Percentiles rank a stretch among this genome's conserved stretches.
Conservation (phyloP, 2,329 filamentous ascomycete species). For the Ceratocystis smalleyi region DNA sequence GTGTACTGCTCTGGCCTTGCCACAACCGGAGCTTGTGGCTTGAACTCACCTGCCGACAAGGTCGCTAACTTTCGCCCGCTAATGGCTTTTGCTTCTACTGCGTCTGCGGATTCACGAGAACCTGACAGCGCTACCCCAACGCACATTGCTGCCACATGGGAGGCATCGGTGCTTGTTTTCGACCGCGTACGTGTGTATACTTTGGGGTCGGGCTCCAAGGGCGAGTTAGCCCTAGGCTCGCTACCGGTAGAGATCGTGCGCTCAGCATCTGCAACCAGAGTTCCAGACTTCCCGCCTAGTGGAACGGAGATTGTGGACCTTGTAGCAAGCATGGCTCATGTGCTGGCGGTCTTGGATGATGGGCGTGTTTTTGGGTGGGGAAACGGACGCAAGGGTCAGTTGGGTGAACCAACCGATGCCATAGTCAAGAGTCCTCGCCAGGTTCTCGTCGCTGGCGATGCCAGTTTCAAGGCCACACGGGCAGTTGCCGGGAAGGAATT, state of each 20-base stretch:
- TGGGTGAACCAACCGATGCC: slow-evolving; percentile 41
- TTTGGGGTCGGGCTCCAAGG: slow-evolving; percentile 52
- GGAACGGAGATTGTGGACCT: slow-evolving; percentile 46
- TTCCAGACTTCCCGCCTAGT: slow-evolving; percentile 49
- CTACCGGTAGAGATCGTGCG: slow-evolving; percentile 28
- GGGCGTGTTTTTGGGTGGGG: slow-evolving; percentile 83
- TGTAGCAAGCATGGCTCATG: slow-evolving; percentile 62
- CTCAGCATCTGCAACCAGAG: slow-evolving; percentile 31
- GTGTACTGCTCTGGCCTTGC: slow-evolving; percentile 19
- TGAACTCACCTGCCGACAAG: slow-evolving; percentile 18
- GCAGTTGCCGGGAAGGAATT: slow-evolving; percentile 76
- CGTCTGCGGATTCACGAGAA: neutral
- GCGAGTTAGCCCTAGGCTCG: slow-evolving; percentile 53
- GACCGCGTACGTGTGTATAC: slow-evolving; percentile 39
- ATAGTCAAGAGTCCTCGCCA: slow-evolving; percentile 44
- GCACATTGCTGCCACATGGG: slow-evolving; percentile 61
- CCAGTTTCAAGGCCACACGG: slow-evolving; percentile 44
- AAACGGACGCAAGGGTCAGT: slow-evolving; percentile 67
- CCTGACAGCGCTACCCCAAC: slow-evolving; percentile 17
- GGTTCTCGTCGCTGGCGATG: slow-evolving; percentile 32
- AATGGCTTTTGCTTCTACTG: slow-evolving; percentile 11
- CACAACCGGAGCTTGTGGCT: slow-evolving; percentile 37
- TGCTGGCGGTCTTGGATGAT: slow-evolving; percentile 54
- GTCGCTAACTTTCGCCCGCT: slow-evolving; percentile 15
- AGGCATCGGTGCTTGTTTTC: slow-evolving; percentile 48